Evolutionary conservation across 495 filamentous ascomycete species (phyloP), one percentile per base, ranked within the genome.

Genomic region (Aspergillus cavernicola): DNA sequence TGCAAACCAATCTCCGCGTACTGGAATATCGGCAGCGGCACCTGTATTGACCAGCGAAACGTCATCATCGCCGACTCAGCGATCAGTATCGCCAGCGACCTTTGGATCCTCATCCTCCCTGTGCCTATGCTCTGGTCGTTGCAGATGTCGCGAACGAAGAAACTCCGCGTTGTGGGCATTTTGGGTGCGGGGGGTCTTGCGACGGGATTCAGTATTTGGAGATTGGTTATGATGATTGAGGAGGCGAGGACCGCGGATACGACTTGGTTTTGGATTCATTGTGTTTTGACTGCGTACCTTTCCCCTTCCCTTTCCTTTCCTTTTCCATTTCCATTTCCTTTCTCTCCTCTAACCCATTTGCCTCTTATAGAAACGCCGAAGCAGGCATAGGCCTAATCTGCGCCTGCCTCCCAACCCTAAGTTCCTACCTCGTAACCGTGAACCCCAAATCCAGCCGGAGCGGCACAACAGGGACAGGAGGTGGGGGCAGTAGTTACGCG

Each of bases 121-220:
- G 47, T 71, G 0, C 57, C 59, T 7, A 45, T 74, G 58, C 52
- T 63, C 2, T 66, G 62, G 59, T 54, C 56, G 12, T 46, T 74
- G 43, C 53, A 68, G 8, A 63, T 74, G 59, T 36, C 57, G 15
- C 24, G 56, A 3, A 41, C 42, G 22, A 67, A 66, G 55, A 69
- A 68, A 42, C 3, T 71, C 4, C 59, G 56, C 18, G 56, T 70
- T 3, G 53, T 64, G 8, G 55, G 51, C 5, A 50, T 72, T 24
- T 50, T 74, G 12, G 58, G 65, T 5, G 61, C 66, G 0, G 70
- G 69, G 12, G 63, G 68, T 2, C 32, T 68, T 23, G 69, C 67
- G 2, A 65, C 63, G 4, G 64, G 50, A 9, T 64, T 63, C 29
- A 73, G 66, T 58, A 51, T 71, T 19, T 64, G 60, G 26, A 61